Percentiles rank a stretch among this genome's conserved stretches.
These are phyloP conservation scores for Immersiella caudata DNA, from an alignment of 495 filamentous ascomycete genomes.

Conservation along the genomic window DNA sequence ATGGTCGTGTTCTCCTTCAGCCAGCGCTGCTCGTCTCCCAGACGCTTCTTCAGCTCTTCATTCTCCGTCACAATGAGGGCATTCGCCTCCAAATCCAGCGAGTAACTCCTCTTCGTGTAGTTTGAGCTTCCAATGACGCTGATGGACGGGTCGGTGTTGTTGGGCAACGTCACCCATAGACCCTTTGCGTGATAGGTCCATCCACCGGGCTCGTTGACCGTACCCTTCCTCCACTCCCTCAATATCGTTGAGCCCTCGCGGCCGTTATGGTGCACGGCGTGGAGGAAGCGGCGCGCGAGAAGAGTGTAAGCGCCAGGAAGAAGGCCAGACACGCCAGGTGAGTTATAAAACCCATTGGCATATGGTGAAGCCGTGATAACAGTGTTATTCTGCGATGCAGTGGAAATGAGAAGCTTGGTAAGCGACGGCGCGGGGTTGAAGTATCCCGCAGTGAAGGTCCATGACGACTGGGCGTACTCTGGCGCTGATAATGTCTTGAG, in stretches of 20 bases:
- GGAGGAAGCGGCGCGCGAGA: conserved; percentile 79
- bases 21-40: conserved; percentile 78
- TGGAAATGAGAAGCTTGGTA: conserved; percentile 74
- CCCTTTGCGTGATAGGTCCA: conserved; percentile 99
- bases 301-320: conserved; percentile 90
- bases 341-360: conserved; percentile 95
- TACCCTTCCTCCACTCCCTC: conserved; percentile 86
- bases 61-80: conserved; percentile 82
- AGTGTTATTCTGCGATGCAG: conserved; percentile 66
- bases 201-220: conserved; percentile 73
- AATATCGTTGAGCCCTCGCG: conserved; percentile 66
- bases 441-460: conserved; percentile 97
- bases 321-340: conserved; percentile 83
- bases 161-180: conserved; percentile 81
- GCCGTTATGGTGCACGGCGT: conserved; percentile 62
- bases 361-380: conserved; percentile 92
- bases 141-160: conserved; percentile 64
- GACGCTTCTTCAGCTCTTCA: conserved; percentile 66
- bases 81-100: conserved; percentile 86
- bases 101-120: conserved; percentile 92
- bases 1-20: conserved; percentile 69
- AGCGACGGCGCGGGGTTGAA: conserved; percentile 91
- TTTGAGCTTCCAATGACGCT: conserved; percentile 90
- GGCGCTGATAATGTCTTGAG: conserved; percentile 65
- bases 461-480: conserved; percentile 66